Percentiles rank a stretch among this genome's conserved stretches.
These are phyloP conservation scores for Epichloe hybrida DNA, from an alignment of 2,329 filamentous ascomycete genomes.

Conservation along the genomic window DNA sequence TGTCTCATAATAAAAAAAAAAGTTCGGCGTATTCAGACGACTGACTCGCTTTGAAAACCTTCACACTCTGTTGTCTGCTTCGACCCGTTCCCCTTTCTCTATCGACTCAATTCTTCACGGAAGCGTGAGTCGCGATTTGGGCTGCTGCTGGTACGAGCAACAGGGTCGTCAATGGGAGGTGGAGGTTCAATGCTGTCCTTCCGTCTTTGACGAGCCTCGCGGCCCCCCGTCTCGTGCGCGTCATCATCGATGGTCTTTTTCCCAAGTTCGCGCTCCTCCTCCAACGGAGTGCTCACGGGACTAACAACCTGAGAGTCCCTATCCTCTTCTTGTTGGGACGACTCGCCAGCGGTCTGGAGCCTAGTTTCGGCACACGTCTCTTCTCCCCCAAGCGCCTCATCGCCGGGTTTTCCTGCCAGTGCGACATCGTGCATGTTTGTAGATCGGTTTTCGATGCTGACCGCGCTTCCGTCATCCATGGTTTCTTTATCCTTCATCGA, in stretches of 20 bases:
- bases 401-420: slow-evolving; percentile 24
- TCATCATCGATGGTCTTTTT: slow-evolving; percentile 7
- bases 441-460: slow-evolving; percentile 27
- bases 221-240: slow-evolving; percentile 4
- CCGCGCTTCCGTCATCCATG: slow-evolving; percentile 32
- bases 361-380: not conserved
- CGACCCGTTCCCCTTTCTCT: not conserved
- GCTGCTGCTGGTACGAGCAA: slow-evolving; percentile 30
- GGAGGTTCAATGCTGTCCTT: slow-evolving; percentile 23
- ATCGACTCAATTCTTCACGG: slow-evolving; percentile 36
- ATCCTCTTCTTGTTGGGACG: slow-evolving; percentile 9
- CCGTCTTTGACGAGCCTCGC: slow-evolving; percentile 6
- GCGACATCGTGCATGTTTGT: slow-evolving; percentile 35
- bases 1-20: no score
- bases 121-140: slow-evolving; percentile 46
- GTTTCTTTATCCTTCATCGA: slow-evolving; percentile 29
- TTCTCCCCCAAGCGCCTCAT: slow-evolving; percentile 5
- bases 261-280: slow-evolving; percentile 30
- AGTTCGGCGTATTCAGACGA: no score
- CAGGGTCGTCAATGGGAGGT: slow-evolving; percentile 20
- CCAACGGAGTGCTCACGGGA: slow-evolving; percentile 22
- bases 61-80: no score
- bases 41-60: no score
- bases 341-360: slow-evolving; percentile 7
- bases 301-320: slow-evolving; percentile 24